Evolutionary conservation across 306 rosid species (phyloP), one percentile per base, ranked within the genome.

Genomic region (Citrullus amarus): DNA sequence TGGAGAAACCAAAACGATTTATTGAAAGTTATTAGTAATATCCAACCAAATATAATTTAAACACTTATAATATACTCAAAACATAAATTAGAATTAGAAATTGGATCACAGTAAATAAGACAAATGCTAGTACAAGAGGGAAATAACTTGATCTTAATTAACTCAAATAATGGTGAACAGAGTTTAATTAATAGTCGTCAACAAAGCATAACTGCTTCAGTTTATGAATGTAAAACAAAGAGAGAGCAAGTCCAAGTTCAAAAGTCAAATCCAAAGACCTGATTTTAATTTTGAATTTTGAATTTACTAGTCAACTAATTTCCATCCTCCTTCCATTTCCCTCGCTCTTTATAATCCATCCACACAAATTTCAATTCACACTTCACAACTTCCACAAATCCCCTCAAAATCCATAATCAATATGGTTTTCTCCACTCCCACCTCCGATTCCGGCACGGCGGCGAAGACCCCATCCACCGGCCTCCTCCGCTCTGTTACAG

Each of bases 401-500:
- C 28, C 15, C 39, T 8, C 46, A 28, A 22, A 11, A 11, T 55
- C 11, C 57, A 54, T 3, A 2, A 75, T 75, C 39, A 5, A 36
- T 36, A 44, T 44, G 79, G n/a, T 5, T 14, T 54, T 55, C 53
- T n/a, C 66, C 50, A 75, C 67, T 50, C 67, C 67, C 20, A 8
- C 8, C 2, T 0, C 67, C 38, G 46, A 22, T 50, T 12, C 51
- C 72, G 17, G 25, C 20, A 6, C 59, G 30, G 8, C 43, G 13
- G 17, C 56, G 7, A 78, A 78, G 6, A 13, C 1, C 36, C 36
- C 58, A 17, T 9, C 58, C n/a, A 25, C 58, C 36, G 68, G 80
- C 39, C 71, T 95, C 75, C 39, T 85, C 20, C 69, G 73, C 22
- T 79, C 91, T 32, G 32, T 89, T 10, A 20, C 91, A 6, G 82